Conservation (phyloP, 2,329 filamentous ascomycete species). For the Teratosphaeria pseudoeucalypti region DNA sequence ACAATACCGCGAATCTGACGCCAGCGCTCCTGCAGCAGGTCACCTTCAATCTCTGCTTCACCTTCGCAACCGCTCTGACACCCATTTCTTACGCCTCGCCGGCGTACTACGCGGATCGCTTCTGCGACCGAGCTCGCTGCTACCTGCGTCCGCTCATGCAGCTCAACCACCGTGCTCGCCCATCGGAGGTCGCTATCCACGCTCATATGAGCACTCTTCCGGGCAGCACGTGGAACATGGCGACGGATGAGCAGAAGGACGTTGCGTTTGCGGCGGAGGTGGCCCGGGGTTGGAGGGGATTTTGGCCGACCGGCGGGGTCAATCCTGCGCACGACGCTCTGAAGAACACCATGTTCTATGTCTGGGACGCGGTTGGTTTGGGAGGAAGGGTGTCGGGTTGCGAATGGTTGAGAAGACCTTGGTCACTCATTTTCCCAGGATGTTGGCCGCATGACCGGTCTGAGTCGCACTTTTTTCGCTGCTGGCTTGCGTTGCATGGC, state of each 20-base stretch:
- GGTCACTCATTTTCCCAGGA: not conserved
- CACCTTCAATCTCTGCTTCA: conserved; percentile 20
- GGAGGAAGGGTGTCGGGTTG: not conserved
- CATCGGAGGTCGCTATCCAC: not conserved
- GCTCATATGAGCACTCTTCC: not conserved
- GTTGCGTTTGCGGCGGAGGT: not conserved
- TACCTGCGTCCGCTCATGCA: conserved; percentile 7
- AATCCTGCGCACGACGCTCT: not conserved
- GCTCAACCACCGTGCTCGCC: not conserved
- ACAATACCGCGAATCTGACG: not conserved
- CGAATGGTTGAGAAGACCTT: not conserved
- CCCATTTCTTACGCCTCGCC: conserved; percentile 26
- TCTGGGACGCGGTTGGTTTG: not conserved
- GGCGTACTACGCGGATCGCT: conserved; percentile 28
- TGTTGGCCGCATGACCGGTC: not conserved
- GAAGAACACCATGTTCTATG: not conserved
- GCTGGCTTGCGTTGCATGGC: not conserved
- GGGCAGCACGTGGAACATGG: not conserved
- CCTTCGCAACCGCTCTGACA: conserved; percentile 21
- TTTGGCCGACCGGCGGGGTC: not conserved
- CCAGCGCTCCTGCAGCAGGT: not conserved
- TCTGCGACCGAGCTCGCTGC: conserved; percentile 26
- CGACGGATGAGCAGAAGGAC: not conserved
- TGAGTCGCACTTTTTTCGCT: not conserved
- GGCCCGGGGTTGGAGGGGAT: not conserved